phyloP scores from a whole-genome alignment of 2,329 filamentous ascomycete genomes.

The Ceratocystis colombiana region DNA sequence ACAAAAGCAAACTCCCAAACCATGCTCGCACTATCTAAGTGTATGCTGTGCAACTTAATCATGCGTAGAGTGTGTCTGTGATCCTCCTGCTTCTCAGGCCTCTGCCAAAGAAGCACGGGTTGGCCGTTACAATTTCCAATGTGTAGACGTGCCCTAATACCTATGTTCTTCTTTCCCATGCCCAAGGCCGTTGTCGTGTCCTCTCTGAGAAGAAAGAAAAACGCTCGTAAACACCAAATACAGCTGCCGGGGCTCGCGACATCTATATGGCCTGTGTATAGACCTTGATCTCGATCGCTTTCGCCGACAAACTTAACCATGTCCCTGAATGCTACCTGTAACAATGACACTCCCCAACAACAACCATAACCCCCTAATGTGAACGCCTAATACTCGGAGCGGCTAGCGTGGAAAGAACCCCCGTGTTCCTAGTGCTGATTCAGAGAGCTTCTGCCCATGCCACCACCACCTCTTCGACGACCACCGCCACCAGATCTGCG shows the following conservation, averaged over 20 bases:
- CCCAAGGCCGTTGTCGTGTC: not conserved
- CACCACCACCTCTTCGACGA: slow-evolving; percentile 13
- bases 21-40: not conserved
- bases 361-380: slow-evolving; percentile 9
- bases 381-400: slow-evolving; percentile 21
- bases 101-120: not conserved
- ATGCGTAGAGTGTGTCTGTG: slow-evolving; percentile 17
- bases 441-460: slow-evolving; percentile 15
- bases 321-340: slow-evolving; percentile 21
- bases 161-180: not conserved
- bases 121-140: not conserved
- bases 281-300: not conserved
- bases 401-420: slow-evolving; percentile 22
- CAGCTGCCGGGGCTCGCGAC: too few relatives aligned
- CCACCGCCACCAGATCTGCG: slow-evolving; percentile 16
- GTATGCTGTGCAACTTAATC: not conserved
- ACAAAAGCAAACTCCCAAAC: slow-evolving; percentile 13
- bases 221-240: not conserved
- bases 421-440: slow-evolving; percentile 23
- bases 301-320: slow-evolving; percentile 8
- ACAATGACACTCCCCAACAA: slow-evolving; percentile 18
- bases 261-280: not conserved
- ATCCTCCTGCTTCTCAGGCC: not conserved
- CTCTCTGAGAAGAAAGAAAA: not conserved
- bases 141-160: not conserved